Evolutionary conservation across 2,329 filamentous ascomycete species (phyloP).

Genomic region (Colletotrichum melonis): DNA sequence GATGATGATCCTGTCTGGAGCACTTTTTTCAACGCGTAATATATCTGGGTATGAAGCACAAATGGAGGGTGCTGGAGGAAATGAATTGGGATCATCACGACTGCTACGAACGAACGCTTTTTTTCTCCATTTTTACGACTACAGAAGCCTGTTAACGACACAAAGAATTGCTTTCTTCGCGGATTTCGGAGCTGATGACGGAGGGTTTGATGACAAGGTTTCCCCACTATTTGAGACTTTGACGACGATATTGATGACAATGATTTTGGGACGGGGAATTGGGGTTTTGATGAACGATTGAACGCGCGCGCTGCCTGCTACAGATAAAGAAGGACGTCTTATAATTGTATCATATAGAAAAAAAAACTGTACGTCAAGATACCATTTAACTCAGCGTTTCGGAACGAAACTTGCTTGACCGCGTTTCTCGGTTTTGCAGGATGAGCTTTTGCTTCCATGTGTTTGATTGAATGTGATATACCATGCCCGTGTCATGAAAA

Average conservation of each 20-base stretch:
- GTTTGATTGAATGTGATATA: conserved; percentile 20
- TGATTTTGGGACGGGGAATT: background rate
- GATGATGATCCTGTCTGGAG: background rate
- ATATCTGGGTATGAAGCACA: background rate
- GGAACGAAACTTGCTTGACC: background rate
- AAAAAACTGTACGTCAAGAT: conserved; percentile 23
- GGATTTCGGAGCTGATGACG: background rate
- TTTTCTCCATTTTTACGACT: conserved; percentile 16
- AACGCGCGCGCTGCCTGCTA: conserved; percentile 18
- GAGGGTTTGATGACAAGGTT: background rate
- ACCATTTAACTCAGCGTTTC: conserved; percentile 12
- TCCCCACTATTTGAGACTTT: background rate
- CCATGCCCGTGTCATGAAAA: conserved; percentile 24
- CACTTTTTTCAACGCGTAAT: background rate
- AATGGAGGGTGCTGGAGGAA: background rate
- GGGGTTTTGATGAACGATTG: background rate
- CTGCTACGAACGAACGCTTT: conserved; percentile 20
- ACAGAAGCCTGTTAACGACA: conserved; percentile 26
- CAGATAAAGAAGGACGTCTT: conserved; percentile 8
- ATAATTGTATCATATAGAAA: conserved; percentile 32
- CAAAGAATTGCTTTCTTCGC: conserved; percentile 16
- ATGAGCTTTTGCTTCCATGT: background rate
- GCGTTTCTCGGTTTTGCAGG: background rate
- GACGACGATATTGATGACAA: conserved; percentile 18
- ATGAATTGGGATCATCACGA: conserved; percentile 1